These are phyloP conservation scores for Phytophthora rubi DNA, from an alignment of 352 stramenopile species.

Conservation along the genomic window DNA sequence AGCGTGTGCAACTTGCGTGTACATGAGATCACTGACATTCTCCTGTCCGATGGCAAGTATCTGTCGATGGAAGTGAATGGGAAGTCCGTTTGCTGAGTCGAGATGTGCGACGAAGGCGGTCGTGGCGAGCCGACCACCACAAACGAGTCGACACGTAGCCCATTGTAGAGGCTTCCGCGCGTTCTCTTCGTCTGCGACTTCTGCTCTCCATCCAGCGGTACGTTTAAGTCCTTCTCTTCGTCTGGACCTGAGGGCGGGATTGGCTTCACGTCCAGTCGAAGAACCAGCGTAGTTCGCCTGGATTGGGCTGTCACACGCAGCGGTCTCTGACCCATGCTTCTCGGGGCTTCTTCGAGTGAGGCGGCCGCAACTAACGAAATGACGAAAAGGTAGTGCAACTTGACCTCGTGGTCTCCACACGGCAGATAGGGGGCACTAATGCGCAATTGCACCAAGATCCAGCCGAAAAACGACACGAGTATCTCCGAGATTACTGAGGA, in stretches of 20 bases:
- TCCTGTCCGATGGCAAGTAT: slow-evolving; percentile 5
- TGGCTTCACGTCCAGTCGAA: not conserved
- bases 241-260: not conserved
- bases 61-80: not conserved
- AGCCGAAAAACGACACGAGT: not conserved
- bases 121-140: slow-evolving; percentile 2
- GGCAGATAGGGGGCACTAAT: not conserved
- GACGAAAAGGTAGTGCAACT: slow-evolving; percentile 2
- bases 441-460: slow-evolving; percentile 1
- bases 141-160: slow-evolving; percentile 1
- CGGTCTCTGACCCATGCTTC: not conserved
- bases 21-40: slow-evolving; percentile 19
- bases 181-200: not conserved
- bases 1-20: slow-evolving; percentile 13
- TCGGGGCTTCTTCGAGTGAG: not conserved
- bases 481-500: not conserved
- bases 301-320: not conserved
- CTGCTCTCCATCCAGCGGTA: not conserved
- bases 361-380: slow-evolving; percentile 6
- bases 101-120: not conserved
- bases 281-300: not conserved
- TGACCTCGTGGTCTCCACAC: not conserved
- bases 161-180: not conserved
- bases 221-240: slow-evolving; percentile 4
- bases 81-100: not conserved